Percentiles rank a stretch among this genome's conserved stretches.
Evolutionary conservation across 164 flowering plant species (phyloP).

Genomic region (Dillenia suffruticosa): DNA sequence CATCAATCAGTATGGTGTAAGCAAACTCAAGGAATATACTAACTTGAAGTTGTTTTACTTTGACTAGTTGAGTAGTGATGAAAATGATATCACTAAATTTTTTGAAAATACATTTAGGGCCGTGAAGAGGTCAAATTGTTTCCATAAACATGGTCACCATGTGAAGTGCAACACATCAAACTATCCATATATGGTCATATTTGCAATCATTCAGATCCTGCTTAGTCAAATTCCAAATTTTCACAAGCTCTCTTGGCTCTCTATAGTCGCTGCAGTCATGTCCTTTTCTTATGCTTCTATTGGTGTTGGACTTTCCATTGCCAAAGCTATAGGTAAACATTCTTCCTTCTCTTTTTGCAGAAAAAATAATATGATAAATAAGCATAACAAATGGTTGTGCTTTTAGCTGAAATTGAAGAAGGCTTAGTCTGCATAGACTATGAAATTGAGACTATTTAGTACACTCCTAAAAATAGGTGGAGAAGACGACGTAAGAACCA

Average conservation of each 20-base stretch:
- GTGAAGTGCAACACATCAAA: conserved; percentile 31
- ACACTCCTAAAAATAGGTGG: conserved; percentile 14
- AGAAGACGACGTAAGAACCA: conserved; percentile 42
- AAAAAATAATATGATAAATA: too few species aligned
- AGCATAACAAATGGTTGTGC: too few species aligned
- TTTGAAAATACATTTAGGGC: conserved; percentile 33
- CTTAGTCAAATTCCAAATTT: conserved; percentile 63
- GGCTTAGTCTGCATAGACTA: too few species aligned
- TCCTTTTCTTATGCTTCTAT: conserved; percentile 67
- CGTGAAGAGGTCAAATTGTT: conserved; percentile 41
- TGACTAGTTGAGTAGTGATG: too few species aligned
- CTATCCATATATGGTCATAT: conserved; percentile 38
- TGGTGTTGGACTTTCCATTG: conserved; percentile 56
- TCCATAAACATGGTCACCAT: conserved; percentile 39
- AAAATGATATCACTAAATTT: too few species aligned
- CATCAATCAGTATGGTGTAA: conserved; percentile 97
- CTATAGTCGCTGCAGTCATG: conserved; percentile 62
- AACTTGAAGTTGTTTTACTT: too few species aligned
- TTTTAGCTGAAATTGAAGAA: too few species aligned
- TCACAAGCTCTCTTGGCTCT: conserved; percentile 55
- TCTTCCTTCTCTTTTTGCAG: too few species aligned
- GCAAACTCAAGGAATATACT: conserved; percentile 11
- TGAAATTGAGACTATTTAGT: too few species aligned
- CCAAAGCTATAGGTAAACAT: conserved; percentile 35
- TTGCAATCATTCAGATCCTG: conserved; percentile 33